Evolutionary conservation across 2,329 filamentous ascomycete species (phyloP), one percentile per base, ranked within the genome.

Genomic region (Xenoacremonium recifei): DNA sequence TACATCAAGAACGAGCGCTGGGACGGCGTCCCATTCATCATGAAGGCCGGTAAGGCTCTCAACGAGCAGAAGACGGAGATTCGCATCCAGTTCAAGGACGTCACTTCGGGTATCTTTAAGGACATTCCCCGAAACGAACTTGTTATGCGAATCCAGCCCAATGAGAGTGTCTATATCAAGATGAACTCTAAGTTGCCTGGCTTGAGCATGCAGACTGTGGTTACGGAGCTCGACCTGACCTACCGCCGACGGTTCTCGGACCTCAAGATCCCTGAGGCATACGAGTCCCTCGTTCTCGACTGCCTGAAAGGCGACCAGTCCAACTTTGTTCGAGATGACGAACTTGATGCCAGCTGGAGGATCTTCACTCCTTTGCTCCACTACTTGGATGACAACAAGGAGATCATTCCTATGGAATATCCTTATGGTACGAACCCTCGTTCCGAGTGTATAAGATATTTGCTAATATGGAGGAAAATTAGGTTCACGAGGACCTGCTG

Each of bases 21-120:
- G 93, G 95, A 99, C 56, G 95, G 93, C 43, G 93, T 99, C 39
- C 93, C 93, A 38, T 99, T 99, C 77, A 99, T 99, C 70, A 80
- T 99, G 75, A 99, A 99, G 85, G 93, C 93, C 34, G 93, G 93
- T 59, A 99, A 99, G 77, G 91, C 93, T 33, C 77, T 99, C 51
- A 99, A 99, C 69, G 93, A 99, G 79, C 93, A 99, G 69, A 99
- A 99, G 84, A 99, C 93, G 12, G 93, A 99, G 73, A 93, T 99
- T 55, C 87, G 93, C 62, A 95, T 99, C 59, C 93, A 99, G 69
- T 99, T 96, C 84, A 96, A 96, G 79, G 93, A 99, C 65, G 93
- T 99, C 53, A 97, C 93, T 17, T 96, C 91, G 36, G 93, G 95
- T 55, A 99, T 99, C 70, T 99, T 99, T 77, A 97, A 97, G 80